These are phyloP conservation scores for Pleurotus citrinopileatus DNA, from an alignment of 768 basidiomycete species.

Conservation along the genomic window DNA sequence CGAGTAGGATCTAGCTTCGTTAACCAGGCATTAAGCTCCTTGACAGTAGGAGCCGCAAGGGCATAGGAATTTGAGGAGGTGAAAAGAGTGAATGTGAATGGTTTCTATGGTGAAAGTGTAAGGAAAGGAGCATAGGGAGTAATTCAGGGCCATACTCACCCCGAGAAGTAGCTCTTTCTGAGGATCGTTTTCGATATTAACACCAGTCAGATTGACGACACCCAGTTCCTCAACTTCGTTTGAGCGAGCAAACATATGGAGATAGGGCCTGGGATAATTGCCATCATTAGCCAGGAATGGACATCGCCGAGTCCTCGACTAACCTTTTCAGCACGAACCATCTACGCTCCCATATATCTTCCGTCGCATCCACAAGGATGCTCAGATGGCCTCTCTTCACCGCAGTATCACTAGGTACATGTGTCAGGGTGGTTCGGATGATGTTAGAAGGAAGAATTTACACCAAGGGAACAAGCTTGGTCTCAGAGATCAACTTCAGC, in stretches of 20 bases:
- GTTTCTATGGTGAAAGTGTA: background rate
- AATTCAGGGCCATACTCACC: slow-evolving; percentile 62
- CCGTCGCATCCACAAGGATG: slow-evolving; percentile 77
- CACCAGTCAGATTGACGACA: slow-evolving; percentile 78
- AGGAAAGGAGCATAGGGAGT: background rate
- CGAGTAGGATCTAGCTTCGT: slow-evolving; percentile 82
- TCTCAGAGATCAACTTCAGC: slow-evolving; percentile 67
- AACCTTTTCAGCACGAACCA: slow-evolving; percentile 90
- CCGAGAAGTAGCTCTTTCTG: slow-evolving; percentile 87
- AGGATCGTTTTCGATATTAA: slow-evolving; percentile 82
- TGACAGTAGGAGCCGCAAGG: slow-evolving; percentile 74
- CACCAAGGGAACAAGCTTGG: slow-evolving; percentile 68
- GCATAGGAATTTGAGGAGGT: slow-evolving; percentile 71
- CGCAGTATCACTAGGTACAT: slow-evolving; percentile 58
- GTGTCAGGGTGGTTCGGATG: background rate
- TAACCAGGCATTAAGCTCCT: slow-evolving; percentile 86
- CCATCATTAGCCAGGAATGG: too few species aligned
- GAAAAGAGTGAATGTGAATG: background rate
- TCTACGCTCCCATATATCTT: slow-evolving; percentile 76
- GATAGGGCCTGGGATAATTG: slow-evolving; percentile 72
- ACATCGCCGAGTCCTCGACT: too few species aligned
- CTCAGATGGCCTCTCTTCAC: slow-evolving; percentile 85
- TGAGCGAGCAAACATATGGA: slow-evolving; percentile 82
- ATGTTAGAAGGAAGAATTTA: slow-evolving; percentile 12
- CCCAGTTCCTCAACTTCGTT: slow-evolving; percentile 83